Evolutionary conservation across 257 asterid species (phyloP).

Genomic region (Coffea canephora): DNA sequence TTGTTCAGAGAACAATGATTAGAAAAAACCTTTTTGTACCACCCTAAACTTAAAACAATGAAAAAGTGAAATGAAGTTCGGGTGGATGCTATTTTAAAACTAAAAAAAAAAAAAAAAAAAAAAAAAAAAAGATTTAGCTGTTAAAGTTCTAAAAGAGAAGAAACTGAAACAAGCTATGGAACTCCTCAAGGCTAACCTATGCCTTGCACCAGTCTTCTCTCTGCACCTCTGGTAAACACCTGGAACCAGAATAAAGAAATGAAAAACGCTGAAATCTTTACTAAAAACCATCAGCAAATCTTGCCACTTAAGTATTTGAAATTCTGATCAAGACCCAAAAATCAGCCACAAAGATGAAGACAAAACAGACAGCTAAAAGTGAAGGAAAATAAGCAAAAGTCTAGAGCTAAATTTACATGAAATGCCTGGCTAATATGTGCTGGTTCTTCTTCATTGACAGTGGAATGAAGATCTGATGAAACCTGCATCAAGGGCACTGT

Average conservation of each 20-base stretch:
- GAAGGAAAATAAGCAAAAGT: neutral
- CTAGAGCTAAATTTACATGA: slow-evolving; percentile 20
- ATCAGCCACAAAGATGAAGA: neutral
- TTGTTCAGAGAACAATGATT: no score
- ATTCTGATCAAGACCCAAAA: no score
- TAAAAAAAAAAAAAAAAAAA: no score
- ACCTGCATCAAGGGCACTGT: slow-evolving; percentile 25
- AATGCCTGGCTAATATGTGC: slow-evolving; percentile 36
- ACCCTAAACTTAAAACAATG: neutral
- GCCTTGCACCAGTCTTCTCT: slow-evolving; percentile 32
- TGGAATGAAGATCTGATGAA: slow-evolving; percentile 24
- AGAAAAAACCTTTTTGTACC: no score
- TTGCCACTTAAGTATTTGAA: no score
- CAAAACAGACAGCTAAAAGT: neutral
- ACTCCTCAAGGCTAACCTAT: slow-evolving; percentile 25
- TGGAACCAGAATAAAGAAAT: neutral
- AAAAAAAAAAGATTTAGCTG: neutral
- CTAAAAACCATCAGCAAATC: neutral
- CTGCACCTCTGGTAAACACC: slow-evolving; percentile 33
- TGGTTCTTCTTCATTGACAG: slow-evolving; percentile 32
- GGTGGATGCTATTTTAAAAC: neutral
- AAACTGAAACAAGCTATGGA: no score
- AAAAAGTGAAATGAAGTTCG: neutral
- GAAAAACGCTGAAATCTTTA: no score
- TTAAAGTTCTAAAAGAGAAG: no score